Base-by-base conservation (phyloP, 768 basidiomycete species). In the Glaciozyma antarctica region DNA sequence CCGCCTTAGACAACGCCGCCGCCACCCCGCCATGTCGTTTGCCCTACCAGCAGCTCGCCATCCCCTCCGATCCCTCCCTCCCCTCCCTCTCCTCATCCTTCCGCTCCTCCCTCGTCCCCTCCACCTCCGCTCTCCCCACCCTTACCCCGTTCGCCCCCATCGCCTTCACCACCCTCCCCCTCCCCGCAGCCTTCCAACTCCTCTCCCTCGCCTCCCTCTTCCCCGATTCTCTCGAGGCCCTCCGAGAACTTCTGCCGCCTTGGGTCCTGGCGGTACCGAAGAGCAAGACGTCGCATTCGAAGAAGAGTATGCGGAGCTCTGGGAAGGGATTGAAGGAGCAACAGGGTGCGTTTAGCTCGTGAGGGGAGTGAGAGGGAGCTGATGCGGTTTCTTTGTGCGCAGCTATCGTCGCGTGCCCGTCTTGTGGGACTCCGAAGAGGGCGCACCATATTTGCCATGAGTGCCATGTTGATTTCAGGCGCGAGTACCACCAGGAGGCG, bases 251-350 rank as follows among this genome's bases (percentile, higher is more conserved):
- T 52, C 82, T 97, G 67, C 93, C 93, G 17, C 82, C 91, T 1
- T 85, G 93, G 76, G 79, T 97, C 24, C 83, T 91, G 51, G 91
- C 92, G 30, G 94, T 94, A 2, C 94, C 94, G 30, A 97, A 97
- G 79, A 87, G 86, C 76, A 93, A 93, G 78, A 82, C 85, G 16
- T 91, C 92, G 0, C 92, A 97, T 78, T 91, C 90, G 26, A 82
- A 88, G 59, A 98, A 98, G 77, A 82, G 86, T n/a, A 94, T 94
- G 91, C 82, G 93, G 49, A 85, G 85, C 68, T 87, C 92, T 21
- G 91, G 92, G 77, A 98, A 98, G 77, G 91, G 92, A 1, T 78
- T 95, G 73, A 90, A 92, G 76, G 92, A 97, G 77, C 93, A 90
- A 77, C 85, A 85, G 66, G 91, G 94, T 91, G 73, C 66, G 84